Percentiles rank a stretch among this genome's conserved stretches.
phyloP scores from a whole-genome alignment of 257 asterid species.

The Penstemon eatonii region DNA sequence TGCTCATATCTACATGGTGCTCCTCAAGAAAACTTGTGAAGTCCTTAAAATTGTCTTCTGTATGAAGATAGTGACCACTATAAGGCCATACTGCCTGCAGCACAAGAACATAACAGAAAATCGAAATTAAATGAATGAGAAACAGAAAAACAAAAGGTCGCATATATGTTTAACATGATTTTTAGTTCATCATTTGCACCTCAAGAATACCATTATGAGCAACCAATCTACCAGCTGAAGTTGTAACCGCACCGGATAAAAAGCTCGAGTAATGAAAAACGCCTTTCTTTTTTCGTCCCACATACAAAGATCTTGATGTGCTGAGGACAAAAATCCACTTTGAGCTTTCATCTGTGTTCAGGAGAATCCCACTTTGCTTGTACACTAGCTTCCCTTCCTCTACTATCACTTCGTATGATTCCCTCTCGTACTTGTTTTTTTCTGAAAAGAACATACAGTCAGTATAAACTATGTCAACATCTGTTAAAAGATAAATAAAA shows the following conservation, averaged over 20 bases:
- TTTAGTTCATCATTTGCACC: slow-evolving; percentile 36
- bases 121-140: too few species aligned
- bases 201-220: slow-evolving; percentile 57
- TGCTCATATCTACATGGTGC: slow-evolving; percentile 53
- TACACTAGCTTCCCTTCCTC: slow-evolving; percentile 55
- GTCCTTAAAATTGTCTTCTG: slow-evolving; percentile 69
- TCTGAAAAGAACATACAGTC: not conserved
- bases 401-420: slow-evolving; percentile 50
- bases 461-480: not conserved
- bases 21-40: slow-evolving; percentile 61
- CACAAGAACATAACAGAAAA: too few species aligned
- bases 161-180: too few species aligned
- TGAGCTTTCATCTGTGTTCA: slow-evolving; percentile 45
- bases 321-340: slow-evolving; percentile 73
- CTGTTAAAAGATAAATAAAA: not conserved
- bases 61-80: slow-evolving; percentile 83
- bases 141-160: too few species aligned
- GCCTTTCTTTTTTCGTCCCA: slow-evolving; percentile 14
- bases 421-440: slow-evolving; percentile 48
- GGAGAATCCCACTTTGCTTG: slow-evolving; percentile 48
- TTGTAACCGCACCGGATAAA: slow-evolving; percentile 28
- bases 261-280: slow-evolving; percentile 16
- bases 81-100: slow-evolving; percentile 69
- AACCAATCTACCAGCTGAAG: slow-evolving; percentile 66
- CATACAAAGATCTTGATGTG: slow-evolving; percentile 39